These are phyloP conservation scores for Syncephalis plumigaleata DNA, from an alignment of 371 early-diverging fungal species.

Conservation along the genomic window DNA sequence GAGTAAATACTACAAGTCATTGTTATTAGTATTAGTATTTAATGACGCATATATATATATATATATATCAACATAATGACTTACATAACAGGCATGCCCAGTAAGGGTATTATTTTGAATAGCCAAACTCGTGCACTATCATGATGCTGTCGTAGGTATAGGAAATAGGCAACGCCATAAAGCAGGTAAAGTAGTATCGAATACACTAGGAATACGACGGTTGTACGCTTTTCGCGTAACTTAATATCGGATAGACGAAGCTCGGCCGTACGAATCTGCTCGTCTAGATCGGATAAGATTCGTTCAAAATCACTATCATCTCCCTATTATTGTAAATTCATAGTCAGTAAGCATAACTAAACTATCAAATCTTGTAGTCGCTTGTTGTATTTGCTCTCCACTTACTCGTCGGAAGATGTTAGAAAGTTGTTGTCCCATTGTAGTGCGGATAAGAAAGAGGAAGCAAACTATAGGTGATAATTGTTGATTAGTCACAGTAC, in stretches of 20 bases:
- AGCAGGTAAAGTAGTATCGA: constrained; percentile 41
- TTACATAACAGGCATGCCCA: constrained; percentile 33
- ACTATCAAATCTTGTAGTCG: background rate
- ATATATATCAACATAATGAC: constrained; percentile 3
- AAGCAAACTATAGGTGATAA: background rate
- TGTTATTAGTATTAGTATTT: background rate
- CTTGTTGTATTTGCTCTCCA: background rate
- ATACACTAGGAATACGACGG: constrained; percentile 52
- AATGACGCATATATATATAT: background rate
- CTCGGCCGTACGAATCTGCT: constrained; percentile 52
- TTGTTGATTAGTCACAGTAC: no score
- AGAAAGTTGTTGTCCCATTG: background rate
- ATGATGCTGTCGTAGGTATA: constrained; percentile 25
- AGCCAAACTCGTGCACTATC: constrained; percentile 22
- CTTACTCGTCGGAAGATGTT: background rate
- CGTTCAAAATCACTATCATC: constrained; percentile 57
- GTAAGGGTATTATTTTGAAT: constrained; percentile 24
- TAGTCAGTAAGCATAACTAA: background rate
- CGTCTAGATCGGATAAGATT: constrained; percentile 59
- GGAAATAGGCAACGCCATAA: constrained; percentile 32
- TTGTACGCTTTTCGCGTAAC: constrained; percentile 38
- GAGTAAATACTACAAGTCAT: constrained; percentile 22
- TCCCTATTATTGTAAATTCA: constrained; percentile 6
- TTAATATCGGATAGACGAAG: constrained; percentile 35
- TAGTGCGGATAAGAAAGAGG: background rate